Conservation (phyloP, 1,284 basidiomycete species). For the Cutaneotrichosporon curvatum region DNA sequence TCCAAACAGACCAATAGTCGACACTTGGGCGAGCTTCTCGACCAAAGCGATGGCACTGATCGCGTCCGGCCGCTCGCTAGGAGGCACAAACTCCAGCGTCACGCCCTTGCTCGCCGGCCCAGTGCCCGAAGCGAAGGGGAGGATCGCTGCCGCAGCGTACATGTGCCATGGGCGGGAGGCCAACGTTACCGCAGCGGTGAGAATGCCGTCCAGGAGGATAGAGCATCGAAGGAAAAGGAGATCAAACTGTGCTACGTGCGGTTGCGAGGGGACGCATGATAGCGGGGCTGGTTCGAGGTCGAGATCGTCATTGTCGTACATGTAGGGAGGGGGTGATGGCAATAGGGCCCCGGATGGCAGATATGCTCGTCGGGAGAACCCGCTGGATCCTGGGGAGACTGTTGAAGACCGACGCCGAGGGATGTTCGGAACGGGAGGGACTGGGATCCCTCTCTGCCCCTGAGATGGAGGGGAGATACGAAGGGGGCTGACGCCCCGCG, state of each 20-base stretch:
- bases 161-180: conserved; percentile 33
- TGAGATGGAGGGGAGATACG: background rate
- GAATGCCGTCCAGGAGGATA: conserved; percentile 40
- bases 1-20: conserved; percentile 35
- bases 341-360: too few species aligned
- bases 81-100: conserved; percentile 39
- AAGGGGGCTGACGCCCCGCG: background rate
- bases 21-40: conserved; percentile 38
- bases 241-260: conserved; percentile 37
- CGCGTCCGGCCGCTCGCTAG: conserved; percentile 32
- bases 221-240: conserved; percentile 39
- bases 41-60: conserved; percentile 41
- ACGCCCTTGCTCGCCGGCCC: conserved; percentile 44
- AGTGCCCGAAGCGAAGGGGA: conserved; percentile 44
- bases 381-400: background rate
- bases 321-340: too few species aligned
- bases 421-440: conserved; percentile 4
- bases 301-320: background rate
- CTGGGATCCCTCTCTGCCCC: background rate
- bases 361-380: background rate
- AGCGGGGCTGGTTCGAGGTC: conserved; percentile 4
- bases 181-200: conserved; percentile 30
- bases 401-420: background rate
- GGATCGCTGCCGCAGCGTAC: conserved; percentile 36
- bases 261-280: conserved; percentile 19